These are phyloP conservation scores for Hypholoma fasciculare DNA, from an alignment of 768 basidiomycete species.

Conservation along the genomic window DNA sequence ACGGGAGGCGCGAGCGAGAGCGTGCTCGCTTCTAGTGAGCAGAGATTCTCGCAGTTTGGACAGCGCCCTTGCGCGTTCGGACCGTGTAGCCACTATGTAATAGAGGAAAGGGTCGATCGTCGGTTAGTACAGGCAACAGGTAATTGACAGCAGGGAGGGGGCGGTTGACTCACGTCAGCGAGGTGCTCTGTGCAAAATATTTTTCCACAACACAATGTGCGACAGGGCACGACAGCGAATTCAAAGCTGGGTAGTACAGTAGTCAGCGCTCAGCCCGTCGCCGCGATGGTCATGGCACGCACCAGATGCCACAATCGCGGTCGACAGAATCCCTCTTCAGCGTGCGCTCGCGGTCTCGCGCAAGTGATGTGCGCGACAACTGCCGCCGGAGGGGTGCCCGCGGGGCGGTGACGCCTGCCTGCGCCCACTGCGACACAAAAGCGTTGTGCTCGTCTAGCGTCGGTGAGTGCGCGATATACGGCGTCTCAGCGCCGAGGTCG, in stretches of 20 bases:
- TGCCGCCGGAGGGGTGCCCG: constrained; percentile 10
- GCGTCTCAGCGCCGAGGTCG: constrained; percentile 26
- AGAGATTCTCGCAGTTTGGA: constrained; percentile 32
- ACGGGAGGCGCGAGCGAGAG: constrained; percentile 25
- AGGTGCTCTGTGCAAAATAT: constrained; percentile 33
- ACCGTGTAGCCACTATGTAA: constrained; percentile 30
- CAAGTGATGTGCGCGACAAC: constrained; percentile 10
- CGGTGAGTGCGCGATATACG: constrained; percentile 14
- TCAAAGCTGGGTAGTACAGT: constrained; percentile 23
- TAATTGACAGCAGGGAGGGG: too few species aligned
- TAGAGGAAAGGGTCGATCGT: background rate
- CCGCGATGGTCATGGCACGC: background rate
- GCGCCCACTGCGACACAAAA: constrained; percentile 22
- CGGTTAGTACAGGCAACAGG: background rate
- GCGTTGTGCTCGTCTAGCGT: constrained; percentile 18
- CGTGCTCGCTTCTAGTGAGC: constrained; percentile 23
- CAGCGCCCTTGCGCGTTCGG: constrained; percentile 31
- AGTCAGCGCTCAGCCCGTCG: too few species aligned
- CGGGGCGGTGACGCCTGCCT: constrained; percentile 18
- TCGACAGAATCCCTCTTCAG: constrained; percentile 19
- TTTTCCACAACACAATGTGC: constrained; percentile 32
- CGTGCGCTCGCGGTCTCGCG: constrained; percentile 10
- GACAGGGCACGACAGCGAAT: constrained; percentile 28
- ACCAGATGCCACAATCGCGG: constrained; percentile 34
- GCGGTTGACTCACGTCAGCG: constrained; percentile 23